These are phyloP conservation scores for Vanderwaltozyma tropicalis DNA, from an alignment of 805 yeast species.

Conservation along the genomic window DNA sequence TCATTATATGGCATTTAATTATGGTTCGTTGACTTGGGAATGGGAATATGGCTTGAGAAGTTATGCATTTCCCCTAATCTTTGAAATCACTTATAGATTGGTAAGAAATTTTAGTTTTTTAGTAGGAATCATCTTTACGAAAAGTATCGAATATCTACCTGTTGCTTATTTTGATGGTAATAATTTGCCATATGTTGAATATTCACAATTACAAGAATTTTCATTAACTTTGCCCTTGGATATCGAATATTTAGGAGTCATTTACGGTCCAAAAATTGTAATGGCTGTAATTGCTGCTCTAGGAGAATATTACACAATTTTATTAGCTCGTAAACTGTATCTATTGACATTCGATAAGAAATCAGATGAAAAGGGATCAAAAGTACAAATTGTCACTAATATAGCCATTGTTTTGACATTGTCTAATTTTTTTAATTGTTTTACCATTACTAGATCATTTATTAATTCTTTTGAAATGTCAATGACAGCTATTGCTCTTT, in stretches of 20 bases:
- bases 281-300: conserved; percentile 62
- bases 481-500: conserved; percentile 54
- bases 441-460: conserved; percentile 69
- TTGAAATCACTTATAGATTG: conserved; percentile 29
- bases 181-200: neutral
- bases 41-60: conserved; percentile 73
- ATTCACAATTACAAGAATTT: no score
- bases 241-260: conserved; percentile 32
- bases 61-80: conserved; percentile 68
- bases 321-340: conserved; percentile 32
- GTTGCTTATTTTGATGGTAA: no score
- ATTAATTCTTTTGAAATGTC: conserved; percentile 74
- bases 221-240: neutral
- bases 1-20: conserved; percentile 59
- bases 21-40: conserved; percentile 90
- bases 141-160: no score
- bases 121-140: neutral
- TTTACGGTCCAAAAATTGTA: conserved; percentile 50
- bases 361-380: conserved; percentile 4
- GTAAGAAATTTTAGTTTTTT: no score
- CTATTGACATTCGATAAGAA: conserved; percentile 11
- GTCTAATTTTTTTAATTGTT: conserved; percentile 60
- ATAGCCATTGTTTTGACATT: conserved; percentile 15
- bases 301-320: conserved; percentile 55
- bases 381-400: conserved; percentile 6